phyloP scores from a whole-genome alignment of 2,329 filamentous ascomycete species.

The Chalara sp. region DNA sequence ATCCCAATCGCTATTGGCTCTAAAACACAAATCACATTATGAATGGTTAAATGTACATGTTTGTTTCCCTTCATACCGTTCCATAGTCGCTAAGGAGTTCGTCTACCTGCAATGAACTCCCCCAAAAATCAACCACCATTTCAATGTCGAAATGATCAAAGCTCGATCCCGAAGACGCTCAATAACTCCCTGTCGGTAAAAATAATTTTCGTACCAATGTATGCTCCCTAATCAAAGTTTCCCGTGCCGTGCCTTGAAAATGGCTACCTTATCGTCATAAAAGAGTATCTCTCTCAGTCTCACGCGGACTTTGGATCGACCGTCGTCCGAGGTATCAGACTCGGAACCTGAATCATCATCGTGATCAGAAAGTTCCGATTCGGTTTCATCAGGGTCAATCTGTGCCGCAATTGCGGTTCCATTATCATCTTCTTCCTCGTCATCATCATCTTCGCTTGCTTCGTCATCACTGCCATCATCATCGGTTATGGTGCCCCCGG shows the following conservation, averaged over 20 bases:
- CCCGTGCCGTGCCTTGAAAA: conserved; percentile 62
- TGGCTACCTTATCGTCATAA: conserved; percentile 75
- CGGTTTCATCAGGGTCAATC: conserved; percentile 30
- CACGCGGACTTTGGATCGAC: conserved; percentile 39
- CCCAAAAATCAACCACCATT: no score
- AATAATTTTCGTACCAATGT: not conserved
- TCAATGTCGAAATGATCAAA: no score
- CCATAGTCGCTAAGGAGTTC: no score
- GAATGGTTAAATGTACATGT: no score
- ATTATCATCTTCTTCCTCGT: conserved; percentile 33
- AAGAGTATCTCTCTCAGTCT: conserved; percentile 73
- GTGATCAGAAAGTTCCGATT: conserved; percentile 31
- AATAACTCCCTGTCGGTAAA: not conserved
- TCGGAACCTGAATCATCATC: conserved; percentile 38
- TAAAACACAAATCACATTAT: no score
- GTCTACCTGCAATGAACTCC: no score
- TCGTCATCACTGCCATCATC: conserved; percentile 39
- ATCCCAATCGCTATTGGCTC: no score
- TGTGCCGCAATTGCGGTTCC: conserved; percentile 21
- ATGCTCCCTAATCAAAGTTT: conserved; percentile 12
- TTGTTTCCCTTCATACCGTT: no score
- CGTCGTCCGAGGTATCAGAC: conserved; percentile 40
- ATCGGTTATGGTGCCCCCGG: conserved; percentile 31
- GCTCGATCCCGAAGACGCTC: not conserved
- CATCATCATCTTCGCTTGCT: conserved; percentile 40